A percentile compares a stretch with the other conserved stretches of the same genome.
Conservation (phyloP, 2,329 filamentous ascomycete genomes). For the Trichoderma polysporum region DNA sequence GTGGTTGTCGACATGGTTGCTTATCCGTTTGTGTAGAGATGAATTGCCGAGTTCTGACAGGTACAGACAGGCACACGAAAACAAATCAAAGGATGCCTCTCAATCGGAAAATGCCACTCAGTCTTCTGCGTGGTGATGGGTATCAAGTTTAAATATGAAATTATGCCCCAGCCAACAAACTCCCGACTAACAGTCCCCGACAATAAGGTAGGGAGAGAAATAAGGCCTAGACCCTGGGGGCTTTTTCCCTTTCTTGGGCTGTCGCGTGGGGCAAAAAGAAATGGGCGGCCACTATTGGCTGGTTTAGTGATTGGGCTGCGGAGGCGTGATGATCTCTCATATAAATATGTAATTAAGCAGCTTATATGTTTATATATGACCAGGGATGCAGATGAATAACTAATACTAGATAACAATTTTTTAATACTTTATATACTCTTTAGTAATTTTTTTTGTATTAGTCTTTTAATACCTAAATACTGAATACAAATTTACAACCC, state of each 20-base stretch:
- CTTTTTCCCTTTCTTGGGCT: not conserved
- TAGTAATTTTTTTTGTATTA: too few species aligned
- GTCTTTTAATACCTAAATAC: too few species aligned
- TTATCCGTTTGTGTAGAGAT: too few species aligned
- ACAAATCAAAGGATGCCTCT: not conserved
- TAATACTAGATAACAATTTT: too few species aligned
- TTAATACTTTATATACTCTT: too few species aligned
- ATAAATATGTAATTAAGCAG: not conserved
- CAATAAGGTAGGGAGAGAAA: not conserved
- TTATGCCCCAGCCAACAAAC: slow-evolving; percentile 4
- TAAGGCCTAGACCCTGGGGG: not conserved
- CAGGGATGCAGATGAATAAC: too few species aligned
- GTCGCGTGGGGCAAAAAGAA: not conserved
- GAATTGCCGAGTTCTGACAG: too few species aligned
- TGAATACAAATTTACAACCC: too few species aligned
- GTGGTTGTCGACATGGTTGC: slow-evolving; percentile 36
- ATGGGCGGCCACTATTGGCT: not conserved
- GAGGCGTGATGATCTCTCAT: not conserved
- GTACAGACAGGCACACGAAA: too few species aligned
- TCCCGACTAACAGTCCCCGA: not conserved
- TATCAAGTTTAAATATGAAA: slow-evolving; percentile 15
- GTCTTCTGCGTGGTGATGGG: slow-evolving; percentile 10
- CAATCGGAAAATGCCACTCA: not conserved
- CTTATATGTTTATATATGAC: not conserved
- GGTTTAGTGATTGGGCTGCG: not conserved